A percentile compares a stretch with the other conserved stretches of the same genome.
Conservation (phyloP, 2,329 filamentous ascomycete species). For the Xylaria sp. region DNA sequence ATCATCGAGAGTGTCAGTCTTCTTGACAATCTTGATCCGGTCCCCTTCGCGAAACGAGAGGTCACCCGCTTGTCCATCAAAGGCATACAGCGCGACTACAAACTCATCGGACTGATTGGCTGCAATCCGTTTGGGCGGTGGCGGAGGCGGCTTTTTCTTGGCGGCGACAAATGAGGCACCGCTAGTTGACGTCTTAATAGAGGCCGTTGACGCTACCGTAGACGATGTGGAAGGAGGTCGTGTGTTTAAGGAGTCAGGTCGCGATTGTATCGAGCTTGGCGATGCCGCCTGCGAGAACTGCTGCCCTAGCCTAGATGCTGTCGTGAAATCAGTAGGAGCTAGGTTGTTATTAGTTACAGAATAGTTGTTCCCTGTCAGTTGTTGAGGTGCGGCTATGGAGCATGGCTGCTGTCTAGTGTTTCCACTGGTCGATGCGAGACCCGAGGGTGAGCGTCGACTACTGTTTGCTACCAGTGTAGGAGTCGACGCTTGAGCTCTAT, state of each 20-base stretch:
- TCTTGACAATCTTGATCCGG: constrained; percentile 69
- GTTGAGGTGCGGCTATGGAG: no score
- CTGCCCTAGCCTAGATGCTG: constrained; percentile 38
- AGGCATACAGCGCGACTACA: constrained; percentile 71
- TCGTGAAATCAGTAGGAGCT: constrained; percentile 41
- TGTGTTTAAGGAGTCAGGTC: constrained; percentile 32
- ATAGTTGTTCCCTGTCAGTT: constrained; percentile 17
- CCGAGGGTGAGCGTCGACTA: constrained; percentile 37
- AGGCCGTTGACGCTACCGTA: constrained; percentile 25
- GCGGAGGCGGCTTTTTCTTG: constrained; percentile 75
- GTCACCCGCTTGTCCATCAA: constrained; percentile 66
- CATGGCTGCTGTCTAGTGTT: constrained; percentile 27
- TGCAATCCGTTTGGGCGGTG: constrained; percentile 55
- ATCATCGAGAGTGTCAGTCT: constrained; percentile 73
- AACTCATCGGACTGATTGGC: constrained; percentile 46
- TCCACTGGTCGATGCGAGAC: constrained; percentile 36
- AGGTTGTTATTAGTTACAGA: constrained; percentile 30
- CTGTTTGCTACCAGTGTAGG: constrained; percentile 33
- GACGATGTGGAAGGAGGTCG: constrained; percentile 26
- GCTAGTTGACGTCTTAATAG: constrained; percentile 25
- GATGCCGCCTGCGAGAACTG: constrained; percentile 27
- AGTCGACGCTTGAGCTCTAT: constrained; percentile 23
- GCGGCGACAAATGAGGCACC: constrained; percentile 31
- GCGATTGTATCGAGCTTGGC: constrained; percentile 27
- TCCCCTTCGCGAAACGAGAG: constrained; percentile 72